Evolutionary conservation across 805 yeast species (phyloP).

Genomic region (Yamadazyma insecticola): DNA sequence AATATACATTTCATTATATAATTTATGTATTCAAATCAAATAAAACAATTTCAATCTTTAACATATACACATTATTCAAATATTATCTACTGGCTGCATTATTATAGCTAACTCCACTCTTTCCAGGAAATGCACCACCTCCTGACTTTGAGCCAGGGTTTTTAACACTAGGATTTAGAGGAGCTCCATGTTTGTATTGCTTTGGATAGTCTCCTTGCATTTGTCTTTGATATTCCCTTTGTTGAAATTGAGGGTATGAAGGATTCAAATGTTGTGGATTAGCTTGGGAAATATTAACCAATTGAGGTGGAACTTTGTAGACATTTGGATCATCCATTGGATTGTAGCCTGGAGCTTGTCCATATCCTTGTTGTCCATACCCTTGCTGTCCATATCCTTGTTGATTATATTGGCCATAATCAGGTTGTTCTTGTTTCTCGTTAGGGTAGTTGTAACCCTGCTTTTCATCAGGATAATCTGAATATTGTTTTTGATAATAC

Average conservation of each 20-base stretch:
- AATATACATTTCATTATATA: background rate
- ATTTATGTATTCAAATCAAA: too few relatives aligned
- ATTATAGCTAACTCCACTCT: constrained; percentile 31
- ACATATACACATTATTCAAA: constrained; percentile 4
- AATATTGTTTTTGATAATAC: background rate
- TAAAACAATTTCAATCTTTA: background rate
- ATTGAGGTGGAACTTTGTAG: constrained; percentile 26
- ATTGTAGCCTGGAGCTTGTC: constrained; percentile 9
- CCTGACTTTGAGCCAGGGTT: constrained; percentile 11
- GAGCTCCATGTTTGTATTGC: constrained; percentile 30
- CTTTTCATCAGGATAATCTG: background rate
- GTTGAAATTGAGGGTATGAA: constrained; percentile 28
- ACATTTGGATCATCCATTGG: constrained; percentile 22
- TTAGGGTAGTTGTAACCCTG: background rate
- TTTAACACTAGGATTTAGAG: constrained; percentile 24
- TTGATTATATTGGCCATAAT: background rate
- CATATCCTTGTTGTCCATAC: background rate
- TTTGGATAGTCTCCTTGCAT: constrained; percentile 29
- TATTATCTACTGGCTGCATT: constrained; percentile 25
- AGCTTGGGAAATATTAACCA: constrained; percentile 34
- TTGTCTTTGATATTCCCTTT: constrained; percentile 26
- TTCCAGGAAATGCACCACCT: constrained; percentile 37
- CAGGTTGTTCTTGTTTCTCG: background rate
- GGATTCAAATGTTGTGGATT: constrained; percentile 34
- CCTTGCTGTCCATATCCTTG: too few relatives aligned